Evolutionary conservation across 1,139 yeast genomes (phyloP).

Genomic region (Magnusiomyces fungicola): DNA sequence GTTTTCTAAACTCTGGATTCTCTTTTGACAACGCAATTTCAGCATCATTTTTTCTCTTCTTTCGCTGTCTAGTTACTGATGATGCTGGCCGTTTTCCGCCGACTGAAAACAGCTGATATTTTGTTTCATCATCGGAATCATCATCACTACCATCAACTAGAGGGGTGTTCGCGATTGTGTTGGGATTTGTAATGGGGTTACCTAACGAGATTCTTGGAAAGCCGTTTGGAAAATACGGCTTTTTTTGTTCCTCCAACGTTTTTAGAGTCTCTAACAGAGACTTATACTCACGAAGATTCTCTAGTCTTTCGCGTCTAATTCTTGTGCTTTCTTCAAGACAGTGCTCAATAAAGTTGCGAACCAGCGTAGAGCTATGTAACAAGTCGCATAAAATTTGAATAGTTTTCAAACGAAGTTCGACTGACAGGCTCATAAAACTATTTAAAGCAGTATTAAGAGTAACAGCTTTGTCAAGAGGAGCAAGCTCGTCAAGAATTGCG

Average conservation of each 20-base stretch:
- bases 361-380: slow-evolving; percentile 49
- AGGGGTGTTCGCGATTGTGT: slow-evolving; percentile 5
- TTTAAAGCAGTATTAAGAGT: slow-evolving; percentile 46
- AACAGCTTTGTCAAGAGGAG: slow-evolving; percentile 48
- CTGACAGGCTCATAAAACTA: slow-evolving; percentile 30
- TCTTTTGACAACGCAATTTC: slow-evolving; percentile 44
- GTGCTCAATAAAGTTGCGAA: slow-evolving; percentile 60
- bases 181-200: slow-evolving; percentile 2
- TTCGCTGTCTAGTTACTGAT: slow-evolving; percentile 20
- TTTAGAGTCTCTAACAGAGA: slow-evolving; percentile 42
- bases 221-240: slow-evolving; percentile 21
- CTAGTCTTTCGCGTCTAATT: slow-evolving; percentile 62
- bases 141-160: slow-evolving; percentile 8
- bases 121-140: slow-evolving; percentile 12
- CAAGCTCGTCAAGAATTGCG: slow-evolving; percentile 44
- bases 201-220: slow-evolving; percentile 13
- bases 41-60: slow-evolving; percentile 39
- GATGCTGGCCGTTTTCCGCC: slow-evolving; percentile 17
- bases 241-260: slow-evolving; percentile 30
- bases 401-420: slow-evolving; percentile 45
- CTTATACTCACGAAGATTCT: slow-evolving; percentile 57
- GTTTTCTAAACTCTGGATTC: slow-evolving; percentile 41
- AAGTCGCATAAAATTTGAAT: slow-evolving; percentile 52
- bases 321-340: slow-evolving; percentile 59
- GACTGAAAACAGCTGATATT: slow-evolving; percentile 8